Conservation (phyloP, 2,329 filamentous ascomycete genomes). For the Lachnellula hyalina region DNA sequence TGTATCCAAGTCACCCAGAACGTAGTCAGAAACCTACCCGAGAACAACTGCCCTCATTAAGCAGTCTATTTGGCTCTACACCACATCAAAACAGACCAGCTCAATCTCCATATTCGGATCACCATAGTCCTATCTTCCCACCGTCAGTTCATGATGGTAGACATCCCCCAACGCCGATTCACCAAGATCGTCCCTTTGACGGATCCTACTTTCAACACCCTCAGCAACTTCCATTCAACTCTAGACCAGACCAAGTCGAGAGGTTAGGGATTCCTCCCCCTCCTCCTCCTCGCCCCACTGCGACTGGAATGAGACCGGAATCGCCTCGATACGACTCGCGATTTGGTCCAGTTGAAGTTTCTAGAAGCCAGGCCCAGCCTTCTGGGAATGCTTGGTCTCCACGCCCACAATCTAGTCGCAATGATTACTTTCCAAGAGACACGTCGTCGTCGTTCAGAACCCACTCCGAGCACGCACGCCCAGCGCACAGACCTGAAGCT, state of each 20-base stretch:
- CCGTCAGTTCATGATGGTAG: conserved; percentile 25
- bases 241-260: conserved; percentile 23
- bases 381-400: conserved; percentile 27
- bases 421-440: conserved; percentile 27
- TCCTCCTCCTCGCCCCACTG: conserved; percentile 19
- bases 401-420: conserved; percentile 19
- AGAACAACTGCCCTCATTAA: conserved; percentile 31
- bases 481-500: conserved; percentile 18
- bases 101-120: conserved; percentile 28
- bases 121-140: conserved; percentile 28
- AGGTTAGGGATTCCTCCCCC: conserved; percentile 24
- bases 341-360: conserved; percentile 12
- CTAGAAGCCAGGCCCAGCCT: conserved; percentile 14
- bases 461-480: conserved; percentile 17
- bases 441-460: conserved; percentile 28
- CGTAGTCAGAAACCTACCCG: conserved; percentile 16
- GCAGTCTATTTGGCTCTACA: conserved; percentile 28
- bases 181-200: conserved; percentile 23
- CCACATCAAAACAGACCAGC: conserved; percentile 17
- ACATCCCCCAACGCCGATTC: conserved; percentile 23
- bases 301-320: conserved; percentile 18
- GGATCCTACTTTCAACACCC: conserved; percentile 25
- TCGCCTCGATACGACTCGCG: conserved; percentile 27
- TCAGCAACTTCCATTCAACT: conserved; percentile 18
- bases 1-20: conserved; percentile 23